phyloP scores from a whole-genome alignment of 2,329 filamentous ascomycete genomes.

The Trichophyton simii region DNA sequence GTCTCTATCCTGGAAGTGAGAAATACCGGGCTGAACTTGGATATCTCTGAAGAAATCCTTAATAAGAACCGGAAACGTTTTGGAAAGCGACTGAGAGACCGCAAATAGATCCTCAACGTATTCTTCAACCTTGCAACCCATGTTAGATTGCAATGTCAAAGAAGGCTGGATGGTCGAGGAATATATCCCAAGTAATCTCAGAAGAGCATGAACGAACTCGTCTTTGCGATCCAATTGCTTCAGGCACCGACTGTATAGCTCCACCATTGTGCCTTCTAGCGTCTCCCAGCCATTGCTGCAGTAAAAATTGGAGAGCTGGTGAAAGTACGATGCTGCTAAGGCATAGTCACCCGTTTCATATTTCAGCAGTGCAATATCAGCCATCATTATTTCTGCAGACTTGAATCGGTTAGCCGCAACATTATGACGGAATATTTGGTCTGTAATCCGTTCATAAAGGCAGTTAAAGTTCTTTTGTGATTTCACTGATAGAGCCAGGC shows the following conservation, averaged over 20 bases:
- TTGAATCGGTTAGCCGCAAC: constrained; percentile 65
- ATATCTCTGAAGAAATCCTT: constrained; percentile 61
- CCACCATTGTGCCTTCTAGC: constrained; percentile 69
- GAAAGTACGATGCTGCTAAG: constrained; percentile 64
- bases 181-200: constrained; percentile 48
- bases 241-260: constrained; percentile 74
- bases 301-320: constrained; percentile 65
- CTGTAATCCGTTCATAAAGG: constrained; percentile 64
- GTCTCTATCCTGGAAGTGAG: constrained; percentile 59
- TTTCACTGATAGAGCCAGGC: constrained; percentile 49
- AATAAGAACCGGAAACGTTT: constrained; percentile 56
- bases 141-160: constrained; percentile 6
- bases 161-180: constrained; percentile 24
- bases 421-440: constrained; percentile 71
- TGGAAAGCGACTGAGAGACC: constrained; percentile 39
- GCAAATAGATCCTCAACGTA: constrained; percentile 34
- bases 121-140: constrained; percentile 18
- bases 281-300: constrained; percentile 64
- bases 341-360: constrained; percentile 62
- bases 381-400: constrained; percentile 62
- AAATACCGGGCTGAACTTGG: constrained; percentile 53
- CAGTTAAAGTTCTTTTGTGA: constrained; percentile 53
- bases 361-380: constrained; percentile 76
- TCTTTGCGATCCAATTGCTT: constrained; percentile 62
- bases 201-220: constrained; percentile 63